Conservation (phyloP, 768 basidiomycete species). For the Pulveroboletus sp. region DNA sequence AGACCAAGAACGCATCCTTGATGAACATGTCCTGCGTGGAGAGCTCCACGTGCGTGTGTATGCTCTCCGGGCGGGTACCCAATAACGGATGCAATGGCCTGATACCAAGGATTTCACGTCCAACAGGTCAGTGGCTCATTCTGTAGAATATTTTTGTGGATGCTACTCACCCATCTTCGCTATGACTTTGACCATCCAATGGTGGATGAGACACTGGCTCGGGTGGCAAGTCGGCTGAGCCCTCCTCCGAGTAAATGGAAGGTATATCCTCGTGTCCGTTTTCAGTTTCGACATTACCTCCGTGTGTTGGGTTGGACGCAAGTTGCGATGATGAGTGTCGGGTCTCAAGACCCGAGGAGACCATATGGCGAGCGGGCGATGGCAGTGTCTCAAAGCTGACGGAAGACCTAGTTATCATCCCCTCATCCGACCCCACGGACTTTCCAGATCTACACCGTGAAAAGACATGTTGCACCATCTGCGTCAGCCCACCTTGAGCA, state of each 20-base stretch:
- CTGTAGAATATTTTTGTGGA: background rate
- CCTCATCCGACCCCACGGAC: slow-evolving; percentile 14
- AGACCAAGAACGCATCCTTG: slow-evolving; percentile 97
- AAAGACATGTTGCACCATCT: slow-evolving; percentile 98
- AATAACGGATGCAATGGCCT: slow-evolving; percentile 24
- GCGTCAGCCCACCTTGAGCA: slow-evolving; percentile 94
- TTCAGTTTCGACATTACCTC: background rate
- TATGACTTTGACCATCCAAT: slow-evolving; percentile 3
- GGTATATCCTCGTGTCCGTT: background rate
- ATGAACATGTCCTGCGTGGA: slow-evolving; percentile 86
- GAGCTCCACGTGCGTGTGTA: slow-evolving; percentile 42
- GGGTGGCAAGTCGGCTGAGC: background rate
- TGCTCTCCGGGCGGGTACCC: slow-evolving; percentile 17
- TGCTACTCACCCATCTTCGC: slow-evolving; percentile 23
- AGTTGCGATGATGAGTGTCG: slow-evolving; percentile 8
- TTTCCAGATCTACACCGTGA: slow-evolving; percentile 60
- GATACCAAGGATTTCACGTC: slow-evolving; percentile 12
- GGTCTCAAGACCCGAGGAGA: slow-evolving; percentile 5
- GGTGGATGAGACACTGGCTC: background rate
- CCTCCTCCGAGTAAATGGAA: slow-evolving; percentile 3
- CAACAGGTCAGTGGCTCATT: slow-evolving; percentile 4
- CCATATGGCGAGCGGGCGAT: slow-evolving; percentile 7
- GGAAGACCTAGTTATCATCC: slow-evolving; percentile 16
- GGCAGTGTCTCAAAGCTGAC: slow-evolving; percentile 21
- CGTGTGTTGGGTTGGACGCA: background rate